A percentile compares a stretch with the other conserved stretches of the same genome.
Conservation (phyloP, 306 rosid genomes). For the Vachellia pachyceras region DNA sequence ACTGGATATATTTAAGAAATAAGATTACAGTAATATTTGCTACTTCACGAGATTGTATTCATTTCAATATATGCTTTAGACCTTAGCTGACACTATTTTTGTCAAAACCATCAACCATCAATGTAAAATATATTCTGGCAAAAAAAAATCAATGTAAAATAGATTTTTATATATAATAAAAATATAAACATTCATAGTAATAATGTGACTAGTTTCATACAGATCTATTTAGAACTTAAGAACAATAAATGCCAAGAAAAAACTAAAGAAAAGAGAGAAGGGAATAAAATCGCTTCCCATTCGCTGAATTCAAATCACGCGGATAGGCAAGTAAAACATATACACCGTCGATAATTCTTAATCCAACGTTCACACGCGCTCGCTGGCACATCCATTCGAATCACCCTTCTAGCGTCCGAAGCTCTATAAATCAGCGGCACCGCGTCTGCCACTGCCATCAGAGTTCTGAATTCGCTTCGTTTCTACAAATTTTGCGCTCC, state of each 20-base stretch:
- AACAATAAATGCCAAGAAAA: neutral
- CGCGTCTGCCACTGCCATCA: neutral
- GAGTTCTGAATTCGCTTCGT: neutral
- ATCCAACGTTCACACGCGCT: constrained; percentile 50
- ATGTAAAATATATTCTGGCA: no score
- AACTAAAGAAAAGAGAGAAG: neutral
- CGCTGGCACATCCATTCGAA: neutral
- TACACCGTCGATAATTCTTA: constrained; percentile 40
- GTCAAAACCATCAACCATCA: no score
- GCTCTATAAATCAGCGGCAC: constrained; percentile 38
- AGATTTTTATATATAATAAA: no score
- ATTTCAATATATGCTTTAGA: no score
- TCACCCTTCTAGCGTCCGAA: neutral
- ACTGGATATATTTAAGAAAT: no score
- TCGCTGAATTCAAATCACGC: constrained; percentile 42
- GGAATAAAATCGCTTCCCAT: constrained; percentile 28
- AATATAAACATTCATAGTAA: neutral
- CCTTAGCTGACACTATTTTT: no score
- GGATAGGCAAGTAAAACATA: constrained; percentile 21
- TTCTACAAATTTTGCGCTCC: no score
- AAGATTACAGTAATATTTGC: no score
- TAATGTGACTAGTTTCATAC: neutral
- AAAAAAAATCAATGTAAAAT: no score
- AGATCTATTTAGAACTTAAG: neutral
- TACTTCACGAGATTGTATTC: no score